A percentile compares a stretch with the other conserved stretches of the same genome.
Conservation (phyloP, 768 basidiomycete species). For the Rhodosporidiobolus sp. region DNA sequence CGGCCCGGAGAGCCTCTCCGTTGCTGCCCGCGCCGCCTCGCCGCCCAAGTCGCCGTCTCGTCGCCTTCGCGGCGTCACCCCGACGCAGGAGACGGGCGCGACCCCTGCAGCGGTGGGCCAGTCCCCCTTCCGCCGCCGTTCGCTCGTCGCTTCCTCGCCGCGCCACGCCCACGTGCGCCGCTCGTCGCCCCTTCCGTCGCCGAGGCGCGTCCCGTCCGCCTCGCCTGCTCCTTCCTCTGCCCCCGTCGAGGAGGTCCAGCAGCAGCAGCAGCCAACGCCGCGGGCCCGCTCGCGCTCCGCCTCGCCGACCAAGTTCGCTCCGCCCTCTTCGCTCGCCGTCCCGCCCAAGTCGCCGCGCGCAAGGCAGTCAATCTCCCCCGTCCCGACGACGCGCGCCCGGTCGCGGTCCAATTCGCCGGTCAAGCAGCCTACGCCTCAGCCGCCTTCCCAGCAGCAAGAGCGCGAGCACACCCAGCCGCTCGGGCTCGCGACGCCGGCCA, state of each 20-base stretch:
- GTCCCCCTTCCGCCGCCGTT: conserved; percentile 7
- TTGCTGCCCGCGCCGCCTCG: conserved; percentile 2
- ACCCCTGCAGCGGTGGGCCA: not conserved
- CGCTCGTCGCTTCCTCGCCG: not conserved
- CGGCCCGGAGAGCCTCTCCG: not conserved
- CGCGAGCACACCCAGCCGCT: not conserved
- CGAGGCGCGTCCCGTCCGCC: conserved; percentile 10
- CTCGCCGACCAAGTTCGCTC: not conserved
- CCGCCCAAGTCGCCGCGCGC: not conserved
- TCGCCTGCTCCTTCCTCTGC: not conserved
- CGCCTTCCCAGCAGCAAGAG: too few species aligned
- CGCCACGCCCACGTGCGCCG: not conserved
- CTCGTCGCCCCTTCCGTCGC: conserved; percentile 15
- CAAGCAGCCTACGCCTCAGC: conserved; percentile 16
- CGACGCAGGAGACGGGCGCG: too few species aligned
- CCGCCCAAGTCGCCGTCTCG: conserved; percentile 16
- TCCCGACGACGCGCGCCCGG: conserved; percentile 9
- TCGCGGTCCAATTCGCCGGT: conserved; percentile 25
- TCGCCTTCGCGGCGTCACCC: not conserved
- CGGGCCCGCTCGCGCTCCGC: not conserved
- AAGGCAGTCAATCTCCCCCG: not conserved
- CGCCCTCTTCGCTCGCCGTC: conserved; percentile 7
- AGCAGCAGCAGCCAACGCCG: not conserved
- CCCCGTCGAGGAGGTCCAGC: conserved; percentile 2
- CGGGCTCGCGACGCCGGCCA: not conserved